A percentile compares a stretch with the other conserved stretches of the same genome.
Evolutionary conservation across 176 grass and related monocot species (phyloP).

Genomic region (Pharus latifolius): DNA sequence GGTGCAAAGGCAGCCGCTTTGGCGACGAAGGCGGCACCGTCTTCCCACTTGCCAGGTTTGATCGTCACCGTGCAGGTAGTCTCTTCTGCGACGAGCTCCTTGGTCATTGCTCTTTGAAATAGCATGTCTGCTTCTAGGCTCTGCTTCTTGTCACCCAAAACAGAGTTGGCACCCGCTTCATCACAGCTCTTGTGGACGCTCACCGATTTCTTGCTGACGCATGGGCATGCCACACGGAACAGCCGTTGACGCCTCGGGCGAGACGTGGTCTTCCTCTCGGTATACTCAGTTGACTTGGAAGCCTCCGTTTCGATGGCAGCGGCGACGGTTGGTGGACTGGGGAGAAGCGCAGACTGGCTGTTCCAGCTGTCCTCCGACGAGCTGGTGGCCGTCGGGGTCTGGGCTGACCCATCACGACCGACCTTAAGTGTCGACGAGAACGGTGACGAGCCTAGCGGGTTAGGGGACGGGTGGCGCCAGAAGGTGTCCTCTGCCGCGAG

Average conservation of each 20-base stretch:
- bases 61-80: neutral
- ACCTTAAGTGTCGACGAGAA: slow-evolving; percentile 22
- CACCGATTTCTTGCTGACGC: neutral
- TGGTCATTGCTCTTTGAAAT: neutral
- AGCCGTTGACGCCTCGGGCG: slow-evolving; percentile 23
- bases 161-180: neutral
- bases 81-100: neutral
- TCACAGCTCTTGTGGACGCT: neutral
- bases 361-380: slow-evolving; percentile 44
- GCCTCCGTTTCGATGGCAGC: neutral
- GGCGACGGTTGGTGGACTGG: neutral
- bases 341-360: slow-evolving; percentile 21
- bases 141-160: neutral
- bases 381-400: slow-evolving; percentile 20
- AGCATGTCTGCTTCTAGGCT: neutral
- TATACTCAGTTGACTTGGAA: neutral
- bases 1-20: neutral
- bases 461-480: slow-evolving; percentile 21
- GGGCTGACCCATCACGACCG: neutral
- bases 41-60: neutral
- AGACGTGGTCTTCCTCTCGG: neutral
- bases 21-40: neutral
- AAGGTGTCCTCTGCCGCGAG: neutral
- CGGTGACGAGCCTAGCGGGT: slow-evolving; percentile 19
- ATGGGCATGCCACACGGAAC: slow-evolving; percentile 12